Evolutionary conservation across 306 rosid species (phyloP).

Genomic region (Inga oerstediana): DNA sequence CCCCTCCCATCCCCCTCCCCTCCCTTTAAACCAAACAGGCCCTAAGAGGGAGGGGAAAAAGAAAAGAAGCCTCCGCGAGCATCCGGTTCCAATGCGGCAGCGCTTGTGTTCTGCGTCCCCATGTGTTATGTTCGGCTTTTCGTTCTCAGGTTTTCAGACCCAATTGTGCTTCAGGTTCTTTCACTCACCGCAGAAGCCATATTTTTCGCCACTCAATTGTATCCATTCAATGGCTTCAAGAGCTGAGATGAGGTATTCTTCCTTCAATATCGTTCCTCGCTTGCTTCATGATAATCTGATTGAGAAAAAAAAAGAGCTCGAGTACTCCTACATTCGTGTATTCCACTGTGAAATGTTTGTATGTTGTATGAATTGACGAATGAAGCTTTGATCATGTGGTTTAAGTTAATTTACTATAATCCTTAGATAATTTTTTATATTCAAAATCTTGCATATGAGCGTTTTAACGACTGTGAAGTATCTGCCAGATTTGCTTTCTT

Average conservation of each 20-base stretch:
- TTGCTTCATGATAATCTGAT: background rate
- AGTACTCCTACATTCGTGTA: background rate
- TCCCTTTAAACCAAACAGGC: too few relatives aligned
- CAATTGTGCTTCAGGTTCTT: background rate
- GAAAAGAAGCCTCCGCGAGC: too few relatives aligned
- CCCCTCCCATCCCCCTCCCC: too few relatives aligned
- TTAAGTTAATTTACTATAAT: background rate
- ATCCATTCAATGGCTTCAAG: constrained; percentile 1
- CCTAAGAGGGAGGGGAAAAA: too few relatives aligned
- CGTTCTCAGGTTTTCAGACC: background rate
- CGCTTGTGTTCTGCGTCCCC: too few relatives aligned
- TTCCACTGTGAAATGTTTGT: background rate
- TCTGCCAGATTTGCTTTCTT: background rate
- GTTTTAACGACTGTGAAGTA: background rate
- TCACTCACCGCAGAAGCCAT: background rate
- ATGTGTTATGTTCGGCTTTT: background rate
- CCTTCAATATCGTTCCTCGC: background rate
- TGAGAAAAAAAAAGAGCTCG: background rate
- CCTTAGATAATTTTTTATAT: background rate
- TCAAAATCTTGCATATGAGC: background rate
- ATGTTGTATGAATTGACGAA: constrained; percentile 8
- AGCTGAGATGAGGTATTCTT: constrained; percentile 26
- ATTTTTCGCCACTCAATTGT: background rate
- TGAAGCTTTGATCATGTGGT: background rate
- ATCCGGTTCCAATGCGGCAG: background rate